phyloP scores from a whole-genome alignment of 352 stramenopile genomes.

The Pythium coloratum region DNA sequence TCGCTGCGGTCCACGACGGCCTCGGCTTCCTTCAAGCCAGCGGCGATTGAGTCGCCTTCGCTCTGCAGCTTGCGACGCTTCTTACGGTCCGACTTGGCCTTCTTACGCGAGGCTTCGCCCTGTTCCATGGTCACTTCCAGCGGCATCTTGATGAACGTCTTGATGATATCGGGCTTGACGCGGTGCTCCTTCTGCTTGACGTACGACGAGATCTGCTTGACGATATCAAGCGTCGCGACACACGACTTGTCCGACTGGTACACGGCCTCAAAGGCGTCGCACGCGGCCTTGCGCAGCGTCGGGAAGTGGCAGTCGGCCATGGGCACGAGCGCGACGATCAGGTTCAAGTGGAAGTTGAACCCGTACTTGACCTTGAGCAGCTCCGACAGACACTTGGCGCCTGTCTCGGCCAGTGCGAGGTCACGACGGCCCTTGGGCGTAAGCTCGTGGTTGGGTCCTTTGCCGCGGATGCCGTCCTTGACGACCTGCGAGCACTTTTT shows the following conservation, averaged over 20 bases:
- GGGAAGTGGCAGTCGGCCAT: constrained; percentile 70
- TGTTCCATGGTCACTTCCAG: constrained; percentile 87
- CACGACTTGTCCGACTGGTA: constrained; percentile 80
- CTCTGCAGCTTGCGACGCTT: constrained; percentile 77
- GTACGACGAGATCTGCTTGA: constrained; percentile 83
- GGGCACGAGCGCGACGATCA: constrained; percentile 80
- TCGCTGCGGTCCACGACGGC: constrained; percentile 92
- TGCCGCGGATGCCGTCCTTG: constrained; percentile 54
- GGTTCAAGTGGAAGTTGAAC: constrained; percentile 87
- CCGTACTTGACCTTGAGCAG: constrained; percentile 82
- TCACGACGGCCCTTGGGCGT: constrained; percentile 38
- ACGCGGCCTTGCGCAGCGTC: constrained; percentile 53
- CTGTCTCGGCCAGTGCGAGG: constrained; percentile 68
- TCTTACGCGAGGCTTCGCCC: constrained; percentile 73
- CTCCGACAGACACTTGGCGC: constrained; percentile 70
- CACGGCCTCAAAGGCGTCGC: constrained; percentile 66
- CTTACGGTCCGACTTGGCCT: constrained; percentile 82
- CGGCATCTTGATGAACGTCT: constrained; percentile 75
- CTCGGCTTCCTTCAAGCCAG: constrained; percentile 94
- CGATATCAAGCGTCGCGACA: constrained; percentile 63
- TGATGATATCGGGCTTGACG: constrained; percentile 74
- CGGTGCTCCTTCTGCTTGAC: constrained; percentile 84
- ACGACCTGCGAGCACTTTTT: constrained; percentile 74
- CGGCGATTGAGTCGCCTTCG: constrained; percentile 83
- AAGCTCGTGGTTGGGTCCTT: constrained; percentile 44